Conservation (phyloP, 768 basidiomycete genomes). For the Mycena leptocephala region DNA sequence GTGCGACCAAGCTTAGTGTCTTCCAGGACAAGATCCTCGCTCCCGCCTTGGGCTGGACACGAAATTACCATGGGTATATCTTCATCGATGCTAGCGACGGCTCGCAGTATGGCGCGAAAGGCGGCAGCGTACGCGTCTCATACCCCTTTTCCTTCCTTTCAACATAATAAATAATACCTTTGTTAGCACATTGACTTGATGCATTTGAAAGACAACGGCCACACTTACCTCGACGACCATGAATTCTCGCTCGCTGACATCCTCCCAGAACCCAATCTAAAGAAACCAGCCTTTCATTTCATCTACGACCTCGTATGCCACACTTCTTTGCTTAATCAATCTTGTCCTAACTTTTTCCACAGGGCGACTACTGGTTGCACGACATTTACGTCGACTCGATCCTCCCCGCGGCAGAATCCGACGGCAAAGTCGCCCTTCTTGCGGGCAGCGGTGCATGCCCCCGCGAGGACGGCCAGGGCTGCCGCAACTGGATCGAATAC, state of each 20-base stretch:
- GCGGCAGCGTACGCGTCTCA: slow-evolving; percentile 4
- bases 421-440: slow-evolving; percentile 24
- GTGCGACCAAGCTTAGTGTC: slow-evolving; percentile 49
- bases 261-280: slow-evolving; percentile 1
- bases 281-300: slow-evolving; percentile 17
- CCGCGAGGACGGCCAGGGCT: slow-evolving; percentile 28
- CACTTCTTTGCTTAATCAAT: neutral
- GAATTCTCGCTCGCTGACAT: slow-evolving; percentile 20
- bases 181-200: slow-evolving; percentile 22
- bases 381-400: slow-evolving; percentile 30
- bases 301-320: slow-evolving; percentile 20
- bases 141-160: neutral
- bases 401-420: neutral
- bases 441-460: slow-evolving; percentile 30
- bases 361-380: slow-evolving; percentile 29
- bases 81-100: slow-evolving; percentile 26
- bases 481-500: slow-evolving; percentile 17
- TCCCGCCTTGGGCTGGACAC: slow-evolving; percentile 52
- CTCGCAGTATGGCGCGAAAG: slow-evolving; percentile 1
- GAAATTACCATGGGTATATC: slow-evolving; percentile 26
- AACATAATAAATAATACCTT: neutral
- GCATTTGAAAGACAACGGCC: slow-evolving; percentile 19
- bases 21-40: slow-evolving; percentile 54
- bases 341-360: neutral
- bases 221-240: slow-evolving; percentile 26